Base-by-base conservation (phyloP, 805 yeast species). In the Metschnikowia santaceciliae region DNA sequence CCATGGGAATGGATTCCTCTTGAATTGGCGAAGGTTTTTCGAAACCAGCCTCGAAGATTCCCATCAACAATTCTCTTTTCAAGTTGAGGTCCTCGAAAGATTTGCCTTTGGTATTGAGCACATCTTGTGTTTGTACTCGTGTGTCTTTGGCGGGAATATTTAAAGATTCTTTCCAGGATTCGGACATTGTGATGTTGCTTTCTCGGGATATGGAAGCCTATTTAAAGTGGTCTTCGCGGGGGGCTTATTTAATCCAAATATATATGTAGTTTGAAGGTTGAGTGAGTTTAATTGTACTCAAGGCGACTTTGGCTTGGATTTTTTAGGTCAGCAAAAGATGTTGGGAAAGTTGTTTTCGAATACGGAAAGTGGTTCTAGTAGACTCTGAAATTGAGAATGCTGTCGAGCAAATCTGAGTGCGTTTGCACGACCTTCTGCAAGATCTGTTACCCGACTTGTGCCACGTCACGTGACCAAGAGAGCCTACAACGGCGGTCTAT, bases 21-120 rank as follows among this genome's bases (percentile, higher is more conserved):
- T 94, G 99, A 66, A 94, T 90, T 17, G 99, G 99, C 32, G 96
- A 88, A 5, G 99, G 99, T 65, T 88, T 90, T 69, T 94, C 99
- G 65, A 94, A 94, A 46, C 99, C 99, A 1, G 98, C 98, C 71
- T 94, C 99, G 68, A 91, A 94, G 58, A 94, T 92, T 34, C 99
- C 99, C 99, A 94, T 94, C 66, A 94, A 75, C 53, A 94, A 78
- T 66, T 94, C 96, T 71, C 99, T 83, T 69, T 90, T 90, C 61
- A 94, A 80, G 63, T 83, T 84, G 71, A 91, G 90, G 65, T 90
- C 96, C 71, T 94, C 99, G 65, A 94, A 94, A 17, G 88, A 77
- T 61, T 84, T 85, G 50, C 97, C 98, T 63, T 89, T 88, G 38
- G 96, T 90, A 61, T 82, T 88, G 46, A 89, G 79, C 49, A 94